Evolutionary conservation across 2,329 filamentous ascomycete species (phyloP), one percentile per base, ranked within the genome.

Genomic region (Aspergillus ochraceoroseus): DNA sequence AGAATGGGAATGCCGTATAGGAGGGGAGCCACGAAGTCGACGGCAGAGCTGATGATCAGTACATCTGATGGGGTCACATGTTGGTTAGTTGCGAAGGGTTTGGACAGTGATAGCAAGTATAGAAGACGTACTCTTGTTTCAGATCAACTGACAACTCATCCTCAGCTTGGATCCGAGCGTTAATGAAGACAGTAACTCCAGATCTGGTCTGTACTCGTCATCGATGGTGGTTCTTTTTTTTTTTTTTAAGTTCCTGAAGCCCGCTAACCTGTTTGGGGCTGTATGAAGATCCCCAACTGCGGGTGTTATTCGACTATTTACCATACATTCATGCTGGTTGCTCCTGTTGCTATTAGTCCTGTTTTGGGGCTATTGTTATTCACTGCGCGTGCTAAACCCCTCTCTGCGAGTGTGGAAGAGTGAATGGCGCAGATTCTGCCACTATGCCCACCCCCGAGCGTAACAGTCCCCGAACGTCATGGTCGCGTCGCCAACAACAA

Each of bases 371-470:
- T 34, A 28, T 41, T 30, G 15, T 36, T 31, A 33, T 14, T 31
- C 14, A 34, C 15, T 38, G 23, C 34, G 28, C 15, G 20, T 38
- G n/a, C 30, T 31, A 17, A 32, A 43, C 39, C 34, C 37, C 18
- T 30, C 13, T 5, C 13, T 8, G n/a, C 20, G 4, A n/a, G 13
- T 8, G 23, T 13, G 15, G 7, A 30, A 20, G 20, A 41, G 32
- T 46, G 44, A 43, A 52, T 48, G 36, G 26, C 26, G 26, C 20
- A 23, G 12, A 33, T 35, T 41, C 20, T 11, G 34, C 41, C 52
- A 50, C 48, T 32, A 67, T 67, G 65, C 51, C 61, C 33, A 58
- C 58, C 30, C 55, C 57, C 44, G 52, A 58, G 36, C 56, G 54
- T 48, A 58, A 43, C 38, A 47, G 31, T 33, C 48, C 60, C 42